Conservation (phyloP, 805 yeast species). For the Metschnikowia baotianmanensis region DNA sequence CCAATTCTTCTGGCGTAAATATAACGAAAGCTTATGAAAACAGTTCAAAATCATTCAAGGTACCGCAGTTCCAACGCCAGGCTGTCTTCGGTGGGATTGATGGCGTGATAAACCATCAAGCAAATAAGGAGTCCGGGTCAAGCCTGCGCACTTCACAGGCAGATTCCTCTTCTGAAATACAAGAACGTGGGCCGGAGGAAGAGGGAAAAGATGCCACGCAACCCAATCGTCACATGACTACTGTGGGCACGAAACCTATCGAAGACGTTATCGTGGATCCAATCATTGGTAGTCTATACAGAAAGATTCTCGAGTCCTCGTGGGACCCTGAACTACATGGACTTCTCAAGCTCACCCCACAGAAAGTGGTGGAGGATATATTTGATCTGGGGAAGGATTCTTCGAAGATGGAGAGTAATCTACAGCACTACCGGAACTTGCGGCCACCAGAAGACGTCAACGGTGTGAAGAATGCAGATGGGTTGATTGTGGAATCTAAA, state of each 20-base stretch:
- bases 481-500: constrained; percentile 41
- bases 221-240: constrained; percentile 5
- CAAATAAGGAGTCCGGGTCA: constrained; percentile 5
- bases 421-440: constrained; percentile 20
- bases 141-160: constrained; percentile 1
- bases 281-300: constrained; percentile 47
- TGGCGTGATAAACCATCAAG: constrained; percentile 30
- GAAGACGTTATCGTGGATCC: constrained; percentile 44
- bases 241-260: constrained; percentile 12
- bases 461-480: constrained; percentile 29
- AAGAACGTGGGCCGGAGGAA: not conserved
- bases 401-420: constrained; percentile 17
- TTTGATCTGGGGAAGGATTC: constrained; percentile 41
- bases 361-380: constrained; percentile 72
- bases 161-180: not conserved
- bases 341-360: constrained; percentile 56
- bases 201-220: constrained; percentile 1
- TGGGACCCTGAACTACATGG: constrained; percentile 56
- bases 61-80: constrained; percentile 40
- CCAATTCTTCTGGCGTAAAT: constrained; percentile 7
- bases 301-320: constrained; percentile 53
- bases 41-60: constrained; percentile 23
- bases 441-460: constrained; percentile 24
- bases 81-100: constrained; percentile 51
- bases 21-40: constrained; percentile 21